Percentiles rank a stretch among this genome's conserved stretches.
These are phyloP conservation scores for Phoma sp. DNA, from an alignment of 2,329 filamentous ascomycete genomes.

Conservation along the genomic window DNA sequence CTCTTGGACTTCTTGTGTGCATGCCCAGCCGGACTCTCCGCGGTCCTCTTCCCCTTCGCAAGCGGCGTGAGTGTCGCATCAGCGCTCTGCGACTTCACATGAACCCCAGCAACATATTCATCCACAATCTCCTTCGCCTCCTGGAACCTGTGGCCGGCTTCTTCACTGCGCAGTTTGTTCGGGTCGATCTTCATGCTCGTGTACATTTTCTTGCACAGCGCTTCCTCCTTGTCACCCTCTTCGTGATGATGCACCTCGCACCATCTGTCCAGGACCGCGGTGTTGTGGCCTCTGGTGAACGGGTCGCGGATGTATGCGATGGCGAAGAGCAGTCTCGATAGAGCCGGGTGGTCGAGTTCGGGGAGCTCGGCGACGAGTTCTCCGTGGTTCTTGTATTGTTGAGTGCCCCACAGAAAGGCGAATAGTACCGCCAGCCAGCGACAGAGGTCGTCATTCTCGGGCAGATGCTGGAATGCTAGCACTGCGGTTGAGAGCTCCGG, in stretches of 20 bases:
- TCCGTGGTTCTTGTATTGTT: conserved; percentile 5
- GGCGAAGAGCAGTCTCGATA: conserved; percentile 18
- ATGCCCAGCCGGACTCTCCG: background rate
- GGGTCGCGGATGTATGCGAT: conserved; percentile 11
- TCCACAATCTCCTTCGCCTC: background rate
- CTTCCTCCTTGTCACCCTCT: conserved; percentile 3
- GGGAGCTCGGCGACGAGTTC: conserved; percentile 1
- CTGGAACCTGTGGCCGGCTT: background rate
- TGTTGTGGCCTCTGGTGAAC: conserved; percentile 13
- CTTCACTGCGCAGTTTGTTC: background rate
- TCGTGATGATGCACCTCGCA: conserved; percentile 22
- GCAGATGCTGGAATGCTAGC: conserved; percentile 22
- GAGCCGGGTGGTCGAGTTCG: background rate
- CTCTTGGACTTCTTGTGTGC: background rate
- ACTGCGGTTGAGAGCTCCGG: background rate
- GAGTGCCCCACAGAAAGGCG: conserved; percentile 21
- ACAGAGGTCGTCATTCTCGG: conserved; percentile 17
- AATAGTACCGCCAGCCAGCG: conserved; percentile 24
- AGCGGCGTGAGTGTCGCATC: background rate
- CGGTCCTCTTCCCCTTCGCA: background rate
- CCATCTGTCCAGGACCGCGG: conserved; percentile 17
- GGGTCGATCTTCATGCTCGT: background rate
- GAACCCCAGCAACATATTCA: background rate
- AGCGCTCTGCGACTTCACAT: background rate
- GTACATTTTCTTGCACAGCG: background rate